Base-by-base conservation (phyloP, 371 early-diverging fungal species). In the Apophysomyces elegans region DNA sequence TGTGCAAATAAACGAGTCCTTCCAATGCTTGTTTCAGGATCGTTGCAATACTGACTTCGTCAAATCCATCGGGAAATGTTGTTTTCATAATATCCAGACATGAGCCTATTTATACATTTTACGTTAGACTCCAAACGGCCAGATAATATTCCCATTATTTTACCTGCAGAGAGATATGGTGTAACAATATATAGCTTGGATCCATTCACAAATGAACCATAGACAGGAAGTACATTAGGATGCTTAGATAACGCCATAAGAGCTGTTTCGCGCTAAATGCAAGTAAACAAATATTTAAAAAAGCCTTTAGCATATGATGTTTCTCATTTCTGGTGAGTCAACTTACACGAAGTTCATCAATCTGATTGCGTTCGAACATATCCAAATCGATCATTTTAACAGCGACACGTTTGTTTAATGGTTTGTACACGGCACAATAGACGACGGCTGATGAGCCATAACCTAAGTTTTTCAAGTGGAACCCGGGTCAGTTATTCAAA, bases 11-110 rank as follows among this genome's bases (percentile, higher is more conserved):
- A 13, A 88, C 89, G 45, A 95, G 63, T 7, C 94, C 97, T 67
- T 93, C 89, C 43, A 94, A 72, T 5, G 92, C 88, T 69, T 95
- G 95, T 57, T 91, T 90, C n/a, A 95, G 72, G 54, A 96, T 93
- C 18, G 93, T 91, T 8, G 93, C 94, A 56, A 95, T 92, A 16
- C 82, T 76, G 8, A 74, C 63, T 77, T 96, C 96, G 36, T 96
- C 96, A 58, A 96, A 81, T 1, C 96, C 96, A 37, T 93, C 89
- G 6, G 92, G 89, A 71, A 85, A 90, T 6, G 87, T 85, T 7
- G 88, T 87, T 74, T 91, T 92, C 92, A 96, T 92, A 61, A 96
- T 93, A 70, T 96, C 95, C 11, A 95, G 79, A 62, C 94, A 91
- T 1, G 94, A 93, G 16, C 92, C 54, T 50, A 21, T 50, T 50